A percentile compares a stretch with the other conserved stretches of the same genome.
Conservation (phyloP, 495 filamentous ascomycete genomes). For the Rhypophila decipiens region DNA sequence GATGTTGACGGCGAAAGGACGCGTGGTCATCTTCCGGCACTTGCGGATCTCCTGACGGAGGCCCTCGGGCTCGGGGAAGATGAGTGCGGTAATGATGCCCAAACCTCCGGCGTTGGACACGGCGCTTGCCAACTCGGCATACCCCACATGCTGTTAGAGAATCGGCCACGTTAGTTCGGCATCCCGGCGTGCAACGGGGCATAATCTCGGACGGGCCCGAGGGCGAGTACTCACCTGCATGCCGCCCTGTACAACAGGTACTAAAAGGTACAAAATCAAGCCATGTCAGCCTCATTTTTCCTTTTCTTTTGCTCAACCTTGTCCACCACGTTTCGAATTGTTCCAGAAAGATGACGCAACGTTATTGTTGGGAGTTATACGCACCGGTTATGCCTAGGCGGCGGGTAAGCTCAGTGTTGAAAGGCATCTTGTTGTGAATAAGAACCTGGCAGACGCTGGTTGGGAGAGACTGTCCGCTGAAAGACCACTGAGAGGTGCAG, state of each 20-base stretch:
- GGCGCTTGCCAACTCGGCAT: slow-evolving; percentile 86
- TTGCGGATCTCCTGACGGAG: slow-evolving; percentile 87
- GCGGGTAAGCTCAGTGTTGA: slow-evolving; percentile 84
- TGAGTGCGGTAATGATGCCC: slow-evolving; percentile 90
- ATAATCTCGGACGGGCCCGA: background rate
- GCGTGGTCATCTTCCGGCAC: slow-evolving; percentile 76
- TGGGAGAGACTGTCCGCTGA: too few species aligned
- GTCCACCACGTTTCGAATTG: background rate
- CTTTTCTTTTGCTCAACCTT: too few species aligned
- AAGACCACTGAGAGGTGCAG: background rate
- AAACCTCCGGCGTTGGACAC: slow-evolving; percentile 94
- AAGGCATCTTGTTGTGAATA: slow-evolving; percentile 59
- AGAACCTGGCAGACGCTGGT: background rate
- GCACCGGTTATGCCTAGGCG: slow-evolving; percentile 79
- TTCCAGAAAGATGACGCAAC: background rate
- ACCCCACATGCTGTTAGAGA: slow-evolving; percentile 47
- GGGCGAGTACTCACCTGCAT: slow-evolving; percentile 43
- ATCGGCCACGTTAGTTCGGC: slow-evolving; percentile 16
- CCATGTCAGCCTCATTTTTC: slow-evolving; percentile 17
- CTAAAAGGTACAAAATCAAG: slow-evolving; percentile 38
- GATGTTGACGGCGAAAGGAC: slow-evolving; percentile 93
- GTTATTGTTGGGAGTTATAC: too few species aligned
- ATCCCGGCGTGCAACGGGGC: slow-evolving; percentile 1
- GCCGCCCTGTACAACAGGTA: slow-evolving; percentile 95
- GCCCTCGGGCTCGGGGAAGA: slow-evolving; percentile 87